Percentiles rank a stretch among this genome's conserved stretches.
Conservation (phyloP, 768 basidiomycete genomes). For the Russula emetica region DNA sequence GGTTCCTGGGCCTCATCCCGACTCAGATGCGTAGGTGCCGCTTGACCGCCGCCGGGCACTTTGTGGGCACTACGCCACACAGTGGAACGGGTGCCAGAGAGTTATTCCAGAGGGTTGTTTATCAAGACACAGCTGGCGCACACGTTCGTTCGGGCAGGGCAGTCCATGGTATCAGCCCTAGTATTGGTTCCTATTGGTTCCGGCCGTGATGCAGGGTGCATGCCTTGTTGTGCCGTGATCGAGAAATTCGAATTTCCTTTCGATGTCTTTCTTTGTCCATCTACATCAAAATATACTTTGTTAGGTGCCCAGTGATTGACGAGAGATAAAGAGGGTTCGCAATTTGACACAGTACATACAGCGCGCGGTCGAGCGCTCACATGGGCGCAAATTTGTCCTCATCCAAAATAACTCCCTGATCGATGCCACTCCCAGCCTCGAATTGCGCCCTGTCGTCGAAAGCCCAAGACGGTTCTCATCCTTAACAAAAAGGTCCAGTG, state of each 20-base stretch:
- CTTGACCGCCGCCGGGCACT: not conserved
- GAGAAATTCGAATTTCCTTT: not conserved
- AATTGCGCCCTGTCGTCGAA: not conserved
- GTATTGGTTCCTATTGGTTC: not conserved
- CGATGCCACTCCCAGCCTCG: not conserved
- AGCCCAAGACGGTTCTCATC: not conserved
- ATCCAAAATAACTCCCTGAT: not conserved
- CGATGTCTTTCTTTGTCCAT: not conserved
- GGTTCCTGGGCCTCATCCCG: not conserved
- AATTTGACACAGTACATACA: not conserved
- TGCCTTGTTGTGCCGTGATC: not conserved
- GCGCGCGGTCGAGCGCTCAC: slow-evolving; percentile 6
- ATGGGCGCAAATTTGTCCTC: not conserved
- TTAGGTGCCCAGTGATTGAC: slow-evolving; percentile 7
- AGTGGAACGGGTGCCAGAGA: not conserved
- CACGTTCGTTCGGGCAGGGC: not conserved
- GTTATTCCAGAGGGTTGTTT: too few relatives aligned
- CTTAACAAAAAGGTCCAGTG: not conserved
- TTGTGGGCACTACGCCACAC: not conserved
- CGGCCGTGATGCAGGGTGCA: not conserved
- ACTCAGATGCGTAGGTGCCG: not conserved
- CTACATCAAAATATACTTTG: not conserved
- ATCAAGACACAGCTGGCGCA: too few relatives aligned
- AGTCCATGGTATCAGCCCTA: not conserved
- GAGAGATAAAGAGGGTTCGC: not conserved